Base-by-base conservation (phyloP, 371 early-diverging fungal species). In the Conidiobolus incongruus region DNA sequence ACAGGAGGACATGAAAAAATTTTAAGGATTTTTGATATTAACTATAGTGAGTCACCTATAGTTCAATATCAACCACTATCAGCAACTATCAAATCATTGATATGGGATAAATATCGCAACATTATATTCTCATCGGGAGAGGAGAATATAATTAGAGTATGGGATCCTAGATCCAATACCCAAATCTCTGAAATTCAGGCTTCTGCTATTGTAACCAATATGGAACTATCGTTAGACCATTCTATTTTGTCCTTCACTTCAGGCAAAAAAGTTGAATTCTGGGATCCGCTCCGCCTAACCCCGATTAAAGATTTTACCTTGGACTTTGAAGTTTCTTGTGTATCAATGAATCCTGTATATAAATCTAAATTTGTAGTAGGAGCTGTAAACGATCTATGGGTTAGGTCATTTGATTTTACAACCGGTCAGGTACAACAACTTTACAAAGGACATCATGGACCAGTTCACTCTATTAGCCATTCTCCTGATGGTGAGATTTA, bases 401-500 rank as follows among this genome's bases (percentile, higher is more conserved):
- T 82, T 13, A 68, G 81, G 26, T 73, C 75, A 41, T 77, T 75
- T 50, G 84, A 81, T 36, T 81, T 72, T 49, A 64, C 66, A 8
- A 58, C 70, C 0, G 85, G 77, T 1, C 56, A 70, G 31, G 82
- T 79, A 43, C 44, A 54, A 48, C 82, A 81, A 51, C 67, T 77
- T 6, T 76, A 78, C 52, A 81, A 83, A 52, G 88, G 88, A 19
- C 88, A 87, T 56, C 84, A 84, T 50, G 85, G 85, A 1, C 77
- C 81, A 0, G 74, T 87, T 31, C 84, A 84, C 46, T 77, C 80
- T 36, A 78, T 79, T 24, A 77, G 80, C 47, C 83, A 83, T 51
- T 83, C 82, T 35, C 88, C 88, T 21, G 88, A 87, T 56, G 88
- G 88, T 33, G 74, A 81, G 44, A 55, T 87, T 8, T 87, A 84